These are phyloP conservation scores for Cymbopogon flexuosus DNA, from an alignment of 202 grass and related monocot species.

Conservation along the genomic window DNA sequence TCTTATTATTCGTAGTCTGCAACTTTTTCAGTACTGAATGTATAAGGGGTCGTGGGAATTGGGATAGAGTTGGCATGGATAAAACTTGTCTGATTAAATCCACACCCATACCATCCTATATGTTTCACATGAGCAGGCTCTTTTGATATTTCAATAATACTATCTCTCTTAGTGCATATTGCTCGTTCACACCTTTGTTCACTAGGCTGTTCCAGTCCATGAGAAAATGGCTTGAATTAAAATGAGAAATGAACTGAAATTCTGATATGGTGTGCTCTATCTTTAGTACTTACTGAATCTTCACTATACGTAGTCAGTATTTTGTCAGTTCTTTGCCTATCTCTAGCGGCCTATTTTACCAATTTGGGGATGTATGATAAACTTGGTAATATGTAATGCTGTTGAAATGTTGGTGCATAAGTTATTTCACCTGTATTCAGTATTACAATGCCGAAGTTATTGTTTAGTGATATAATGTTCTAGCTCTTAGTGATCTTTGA, in stretches of 20 bases:
- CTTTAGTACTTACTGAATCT: not conserved
- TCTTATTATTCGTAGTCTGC: not conserved
- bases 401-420: not conserved
- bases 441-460: not conserved
- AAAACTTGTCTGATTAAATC: not conserved
- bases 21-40: not conserved
- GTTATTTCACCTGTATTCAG: not conserved
- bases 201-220: not conserved
- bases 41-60: not conserved
- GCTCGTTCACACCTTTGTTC: not conserved
- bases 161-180: not conserved
- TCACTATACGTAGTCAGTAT: not conserved
- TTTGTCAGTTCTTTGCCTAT: not conserved
- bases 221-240: conserved; percentile 9
- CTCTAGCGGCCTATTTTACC: not conserved
- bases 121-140: not conserved
- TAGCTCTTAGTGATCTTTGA: not conserved
- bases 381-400: not conserved
- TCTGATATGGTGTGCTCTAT: not conserved
- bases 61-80: not conserved
- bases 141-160: not conserved
- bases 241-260: conserved; percentile 11
- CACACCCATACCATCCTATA: too few species aligned
- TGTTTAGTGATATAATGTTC: not conserved
- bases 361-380: not conserved